Conservation (phyloP, 2,329 filamentous ascomycete genomes). For the Magnaporthales sp. region DNA sequence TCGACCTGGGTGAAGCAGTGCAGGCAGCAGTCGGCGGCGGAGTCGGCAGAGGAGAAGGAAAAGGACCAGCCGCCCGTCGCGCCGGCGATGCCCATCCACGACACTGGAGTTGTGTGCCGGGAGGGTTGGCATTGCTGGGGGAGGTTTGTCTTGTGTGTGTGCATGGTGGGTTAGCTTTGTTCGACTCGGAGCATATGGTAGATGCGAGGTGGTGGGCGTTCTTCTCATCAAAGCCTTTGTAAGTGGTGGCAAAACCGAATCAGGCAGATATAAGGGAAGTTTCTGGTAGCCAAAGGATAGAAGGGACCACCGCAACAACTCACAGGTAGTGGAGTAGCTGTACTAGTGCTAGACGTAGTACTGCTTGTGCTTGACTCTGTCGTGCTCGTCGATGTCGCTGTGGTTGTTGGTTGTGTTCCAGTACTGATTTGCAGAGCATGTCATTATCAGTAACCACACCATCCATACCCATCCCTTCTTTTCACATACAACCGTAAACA, state of each 20-base stretch:
- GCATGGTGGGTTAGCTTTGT: not conserved
- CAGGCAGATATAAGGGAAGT: not conserved
- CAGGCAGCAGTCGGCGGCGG: not conserved
- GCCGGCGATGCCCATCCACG: not conserved
- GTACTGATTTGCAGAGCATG: not conserved
- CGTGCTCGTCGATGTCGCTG: not conserved
- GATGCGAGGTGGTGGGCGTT: not conserved
- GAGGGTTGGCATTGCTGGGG: constrained; percentile 1
- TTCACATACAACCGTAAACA: too few species aligned
- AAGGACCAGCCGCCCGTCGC: not conserved
- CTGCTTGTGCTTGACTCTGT: not conserved
- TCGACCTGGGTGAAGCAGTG: not conserved
- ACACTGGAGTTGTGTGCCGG: not conserved
- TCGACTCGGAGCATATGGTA: not conserved
- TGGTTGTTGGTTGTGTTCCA: not conserved
- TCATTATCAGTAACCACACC: not conserved
- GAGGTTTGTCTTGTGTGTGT: not conserved
- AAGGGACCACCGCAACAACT: not conserved
- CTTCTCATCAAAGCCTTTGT: too few species aligned
- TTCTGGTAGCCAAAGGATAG: not conserved
- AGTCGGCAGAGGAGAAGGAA: not conserved
- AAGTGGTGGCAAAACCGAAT: too few species aligned
- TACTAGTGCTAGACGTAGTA: not conserved
- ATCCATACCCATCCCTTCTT: not conserved
- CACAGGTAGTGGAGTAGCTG: not conserved